Conservation (phyloP, 257 asterid genomes). For the Nicotiana sylvestris region DNA sequence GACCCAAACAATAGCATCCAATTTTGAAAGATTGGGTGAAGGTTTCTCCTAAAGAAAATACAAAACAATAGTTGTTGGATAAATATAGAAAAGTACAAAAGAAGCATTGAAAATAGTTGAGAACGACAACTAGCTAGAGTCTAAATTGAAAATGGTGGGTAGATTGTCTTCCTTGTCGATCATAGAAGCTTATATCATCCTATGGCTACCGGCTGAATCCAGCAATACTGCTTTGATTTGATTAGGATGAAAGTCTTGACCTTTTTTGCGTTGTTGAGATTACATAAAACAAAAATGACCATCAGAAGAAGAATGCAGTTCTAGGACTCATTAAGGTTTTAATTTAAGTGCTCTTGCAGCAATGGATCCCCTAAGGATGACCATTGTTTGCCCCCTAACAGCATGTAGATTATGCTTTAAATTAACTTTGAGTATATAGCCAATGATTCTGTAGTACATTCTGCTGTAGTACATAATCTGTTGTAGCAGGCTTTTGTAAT, state of each 20-base stretch:
- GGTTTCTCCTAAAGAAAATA: neutral
- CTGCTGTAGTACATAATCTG: too few relatives aligned
- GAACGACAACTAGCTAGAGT: neutral
- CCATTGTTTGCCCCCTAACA: neutral
- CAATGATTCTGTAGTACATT: too few relatives aligned
- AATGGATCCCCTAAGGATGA: neutral
- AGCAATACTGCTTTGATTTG: constrained; percentile 74
- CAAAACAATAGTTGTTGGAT: neutral
- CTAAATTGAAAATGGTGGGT: neutral
- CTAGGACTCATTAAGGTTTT: neutral
- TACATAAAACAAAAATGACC: neutral
- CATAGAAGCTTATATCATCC: constrained; percentile 37
- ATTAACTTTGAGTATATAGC: too few relatives aligned
- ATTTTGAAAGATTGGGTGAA: too few relatives aligned
- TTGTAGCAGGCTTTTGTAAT: too few relatives aligned
- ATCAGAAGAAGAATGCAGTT: neutral
- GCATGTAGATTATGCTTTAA: neutral
- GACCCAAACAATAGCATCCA: too few relatives aligned
- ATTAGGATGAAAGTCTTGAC: constrained; percentile 70
- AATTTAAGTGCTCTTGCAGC: neutral
- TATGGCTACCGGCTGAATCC: constrained; percentile 80
- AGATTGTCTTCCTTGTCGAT: constrained; percentile 3
- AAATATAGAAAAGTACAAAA: neutral
- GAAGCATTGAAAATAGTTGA: neutral
- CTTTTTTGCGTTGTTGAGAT: constrained; percentile 70